phyloP scores from a whole-genome alignment of 345 rosid species.

The Salix viminalis region DNA sequence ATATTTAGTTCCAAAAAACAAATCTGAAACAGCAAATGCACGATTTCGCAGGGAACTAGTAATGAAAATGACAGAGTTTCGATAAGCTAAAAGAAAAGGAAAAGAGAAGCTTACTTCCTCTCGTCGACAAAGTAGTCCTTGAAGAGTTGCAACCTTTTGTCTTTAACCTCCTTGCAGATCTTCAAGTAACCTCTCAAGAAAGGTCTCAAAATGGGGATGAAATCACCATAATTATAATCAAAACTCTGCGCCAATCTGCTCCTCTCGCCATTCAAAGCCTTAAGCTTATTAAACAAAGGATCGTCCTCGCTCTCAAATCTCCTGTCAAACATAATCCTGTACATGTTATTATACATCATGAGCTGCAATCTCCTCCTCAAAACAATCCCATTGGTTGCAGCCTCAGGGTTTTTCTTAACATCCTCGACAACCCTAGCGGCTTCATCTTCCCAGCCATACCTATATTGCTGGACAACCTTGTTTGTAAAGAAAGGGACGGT shows the following conservation, averaged over 20 bases:
- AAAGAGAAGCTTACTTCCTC: slow-evolving; percentile 58
- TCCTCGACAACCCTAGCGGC: slow-evolving; percentile 71
- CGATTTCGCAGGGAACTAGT: too few relatives aligned
- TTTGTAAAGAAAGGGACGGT: slow-evolving; percentile 97
- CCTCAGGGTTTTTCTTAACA: slow-evolving; percentile 61
- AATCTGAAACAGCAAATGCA: too few relatives aligned
- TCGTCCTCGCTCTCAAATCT: slow-evolving; percentile 87
- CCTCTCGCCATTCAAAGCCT: slow-evolving; percentile 94
- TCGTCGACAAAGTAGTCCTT: slow-evolving; percentile 91
- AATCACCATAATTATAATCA: slow-evolving; percentile 91
- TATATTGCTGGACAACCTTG: slow-evolving; percentile 76
- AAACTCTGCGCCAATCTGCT: slow-evolving; percentile 94
- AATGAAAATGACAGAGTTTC: too few relatives aligned
- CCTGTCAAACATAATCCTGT: slow-evolving; percentile 87
- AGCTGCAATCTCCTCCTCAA: slow-evolving; percentile 72
- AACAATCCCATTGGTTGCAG: slow-evolving; percentile 71
- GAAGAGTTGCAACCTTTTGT: slow-evolving; percentile 69
- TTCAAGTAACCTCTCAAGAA: slow-evolving; percentile 87
- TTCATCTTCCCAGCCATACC: slow-evolving; percentile 71
- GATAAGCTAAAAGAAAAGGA: too few relatives aligned
- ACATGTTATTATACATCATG: slow-evolving; percentile 98
- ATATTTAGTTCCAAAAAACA: too few relatives aligned
- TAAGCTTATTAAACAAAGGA: slow-evolving; percentile 65
- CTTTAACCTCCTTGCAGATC: slow-evolving; percentile 86
- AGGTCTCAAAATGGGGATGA: slow-evolving; percentile 90